Conservation (phyloP, 306 rosid species). For the Heteromeles arbutifolia region DNA sequence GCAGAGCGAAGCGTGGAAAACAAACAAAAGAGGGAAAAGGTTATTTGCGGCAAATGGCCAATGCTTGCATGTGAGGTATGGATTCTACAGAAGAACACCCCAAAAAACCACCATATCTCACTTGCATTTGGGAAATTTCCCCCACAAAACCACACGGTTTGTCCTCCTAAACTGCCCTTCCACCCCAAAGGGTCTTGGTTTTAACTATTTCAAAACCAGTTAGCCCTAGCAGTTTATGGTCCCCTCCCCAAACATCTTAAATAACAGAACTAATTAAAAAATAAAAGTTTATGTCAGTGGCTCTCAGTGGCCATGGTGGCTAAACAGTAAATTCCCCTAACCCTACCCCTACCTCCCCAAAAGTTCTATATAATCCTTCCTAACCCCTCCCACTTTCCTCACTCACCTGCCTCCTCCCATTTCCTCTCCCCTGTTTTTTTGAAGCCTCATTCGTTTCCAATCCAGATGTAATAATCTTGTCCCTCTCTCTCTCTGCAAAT, state of each 20-base stretch:
- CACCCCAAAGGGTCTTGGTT: background rate
- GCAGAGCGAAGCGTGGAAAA: slow-evolving; percentile 1
- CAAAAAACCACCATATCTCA: slow-evolving; percentile 40
- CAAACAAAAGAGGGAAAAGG: slow-evolving; percentile 13
- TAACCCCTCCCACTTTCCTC: slow-evolving; percentile 19
- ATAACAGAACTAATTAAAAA: background rate
- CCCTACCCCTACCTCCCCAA: background rate
- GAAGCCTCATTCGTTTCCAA: background rate
- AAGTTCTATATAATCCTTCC: slow-evolving; percentile 47
- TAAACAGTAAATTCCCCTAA: slow-evolving; percentile 1
- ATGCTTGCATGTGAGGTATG: slow-evolving; percentile 47
- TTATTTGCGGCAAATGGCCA: slow-evolving; percentile 42
- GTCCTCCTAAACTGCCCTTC: slow-evolving; percentile 28
- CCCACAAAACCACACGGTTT: slow-evolving; percentile 66
- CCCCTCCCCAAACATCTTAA: slow-evolving; percentile 14
- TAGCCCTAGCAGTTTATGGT: slow-evolving; percentile 24
- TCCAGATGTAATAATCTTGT: slow-evolving; percentile 31
- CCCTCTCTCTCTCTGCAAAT: background rate
- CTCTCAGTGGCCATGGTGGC: slow-evolving; percentile 12
- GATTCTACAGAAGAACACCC: slow-evolving; percentile 16
- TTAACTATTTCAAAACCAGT: background rate
- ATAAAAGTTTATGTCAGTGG: slow-evolving; percentile 10
- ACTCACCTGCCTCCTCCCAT: slow-evolving; percentile 34
- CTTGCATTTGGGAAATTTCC: slow-evolving; percentile 35
- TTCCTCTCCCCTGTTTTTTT: slow-evolving; percentile 8